Evolutionary conservation across 176 grass and related monocot species (phyloP).

Genomic region (Musa beccarii): DNA sequence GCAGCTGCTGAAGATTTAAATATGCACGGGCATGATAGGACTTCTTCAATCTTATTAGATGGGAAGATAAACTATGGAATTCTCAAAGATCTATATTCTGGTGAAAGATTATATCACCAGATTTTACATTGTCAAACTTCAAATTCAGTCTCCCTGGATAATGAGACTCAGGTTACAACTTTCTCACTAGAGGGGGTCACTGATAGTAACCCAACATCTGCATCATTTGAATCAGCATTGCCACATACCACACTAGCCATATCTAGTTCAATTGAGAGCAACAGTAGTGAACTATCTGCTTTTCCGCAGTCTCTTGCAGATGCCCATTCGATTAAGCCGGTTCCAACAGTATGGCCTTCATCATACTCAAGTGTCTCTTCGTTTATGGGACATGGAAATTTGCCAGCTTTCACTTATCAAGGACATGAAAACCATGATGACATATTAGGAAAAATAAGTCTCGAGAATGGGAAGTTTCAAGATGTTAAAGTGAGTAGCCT

Average conservation of each 20-base stretch:
- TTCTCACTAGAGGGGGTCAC: background rate
- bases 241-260: constrained; percentile 7
- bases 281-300: constrained; percentile 5
- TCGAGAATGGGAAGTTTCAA: background rate
- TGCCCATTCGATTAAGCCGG: constrained; percentile 11
- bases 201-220: background rate
- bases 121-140: background rate
- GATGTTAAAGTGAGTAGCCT: constrained; percentile 1
- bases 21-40: background rate
- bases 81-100: constrained; percentile 9
- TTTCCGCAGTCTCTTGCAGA: constrained; percentile 10
- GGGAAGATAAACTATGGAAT: constrained; percentile 6
- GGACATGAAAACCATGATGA: constrained; percentile 4
- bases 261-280: constrained; percentile 16
- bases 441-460: background rate
- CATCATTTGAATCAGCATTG: constrained; percentile 8
- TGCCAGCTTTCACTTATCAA: constrained; percentile 12
- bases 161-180: background rate
- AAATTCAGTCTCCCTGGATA: background rate
- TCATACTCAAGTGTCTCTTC: constrained; percentile 4
- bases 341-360: constrained; percentile 14
- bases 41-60: constrained; percentile 11
- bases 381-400: background rate
- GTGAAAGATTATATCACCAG: constrained; percentile 7
- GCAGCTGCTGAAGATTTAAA: background rate